Evolutionary conservation across 192 early-diverging fungal genomes (phyloP).

Genomic region (Funneliformis geosporum): DNA sequence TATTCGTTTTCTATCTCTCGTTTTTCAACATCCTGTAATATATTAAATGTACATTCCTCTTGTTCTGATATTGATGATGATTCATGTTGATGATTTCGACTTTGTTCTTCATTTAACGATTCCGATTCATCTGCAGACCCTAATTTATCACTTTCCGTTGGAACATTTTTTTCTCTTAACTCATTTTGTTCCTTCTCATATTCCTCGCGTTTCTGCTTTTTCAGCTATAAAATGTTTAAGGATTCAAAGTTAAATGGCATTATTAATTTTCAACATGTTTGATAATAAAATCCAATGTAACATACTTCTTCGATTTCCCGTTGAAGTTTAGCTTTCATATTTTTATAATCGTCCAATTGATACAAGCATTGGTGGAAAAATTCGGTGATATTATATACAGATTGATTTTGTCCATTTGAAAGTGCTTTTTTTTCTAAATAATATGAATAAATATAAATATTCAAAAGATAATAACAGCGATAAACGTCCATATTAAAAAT

Average conservation of each 20-base stretch:
- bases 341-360: constrained; percentile 2
- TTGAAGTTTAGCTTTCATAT: background rate
- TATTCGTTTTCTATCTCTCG: background rate
- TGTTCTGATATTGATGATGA: background rate
- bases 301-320: background rate
- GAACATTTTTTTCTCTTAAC: background rate
- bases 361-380: constrained; percentile 17
- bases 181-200: background rate
- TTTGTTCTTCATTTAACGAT: background rate
- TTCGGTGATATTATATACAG: background rate
- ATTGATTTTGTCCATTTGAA: constrained; percentile 8
- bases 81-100: background rate
- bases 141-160: background rate
- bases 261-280: background rate
- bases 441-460: background rate
- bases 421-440: background rate
- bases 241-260: background rate
- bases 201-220: background rate
- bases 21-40: background rate
- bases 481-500: background rate
- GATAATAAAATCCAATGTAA: background rate
- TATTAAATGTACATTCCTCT: background rate
- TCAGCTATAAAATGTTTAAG: background rate
- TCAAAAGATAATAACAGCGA: background rate
- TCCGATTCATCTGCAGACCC: background rate